These are phyloP conservation scores for Sporopachydermia cereana DNA, from an alignment of 1,139 yeast species.

Conservation along the genomic window DNA sequence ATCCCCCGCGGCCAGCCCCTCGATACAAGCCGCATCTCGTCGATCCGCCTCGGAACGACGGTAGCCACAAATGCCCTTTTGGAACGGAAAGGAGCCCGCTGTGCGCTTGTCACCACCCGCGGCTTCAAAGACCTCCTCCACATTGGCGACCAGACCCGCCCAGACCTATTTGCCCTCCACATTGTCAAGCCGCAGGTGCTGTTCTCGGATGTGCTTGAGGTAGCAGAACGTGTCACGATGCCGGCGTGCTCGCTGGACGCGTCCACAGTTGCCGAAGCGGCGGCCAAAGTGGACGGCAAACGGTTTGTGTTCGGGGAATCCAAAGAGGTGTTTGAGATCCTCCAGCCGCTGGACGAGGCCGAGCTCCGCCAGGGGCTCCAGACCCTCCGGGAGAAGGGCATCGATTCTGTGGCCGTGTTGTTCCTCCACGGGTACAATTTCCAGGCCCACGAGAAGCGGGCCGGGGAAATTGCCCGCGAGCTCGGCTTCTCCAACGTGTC, in stretches of 20 bases:
- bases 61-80: slow-evolving; percentile 33
- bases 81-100: slow-evolving; percentile 41
- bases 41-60: slow-evolving; percentile 27
- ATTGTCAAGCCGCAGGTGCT: slow-evolving; percentile 29
- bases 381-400: slow-evolving; percentile 16
- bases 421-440: slow-evolving; percentile 25
- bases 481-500: slow-evolving; percentile 21
- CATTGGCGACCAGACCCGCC: slow-evolving; percentile 33
- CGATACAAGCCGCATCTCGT: slow-evolving; percentile 19
- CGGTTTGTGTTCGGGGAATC: slow-evolving; percentile 19
- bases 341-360: slow-evolving; percentile 20
- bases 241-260: slow-evolving; percentile 22
- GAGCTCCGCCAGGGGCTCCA: slow-evolving; percentile 15
- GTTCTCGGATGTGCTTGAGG: slow-evolving; percentile 17
- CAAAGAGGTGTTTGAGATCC: slow-evolving; percentile 21
- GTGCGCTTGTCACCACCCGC: slow-evolving; percentile 38
- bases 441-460: slow-evolving; percentile 22
- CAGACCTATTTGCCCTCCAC: slow-evolving; percentile 29
- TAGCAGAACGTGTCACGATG: slow-evolving; percentile 25
- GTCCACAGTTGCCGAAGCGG: slow-evolving; percentile 9
- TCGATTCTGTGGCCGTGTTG: slow-evolving; percentile 23
- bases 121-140: slow-evolving; percentile 38
- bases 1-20: slow-evolving; percentile 28
- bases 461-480: slow-evolving; percentile 20
- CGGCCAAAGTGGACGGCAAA: slow-evolving; percentile 10